Evolutionary conservation across 495 filamentous ascomycete species (phyloP).

Genomic region (Hypoxylon subgilvum): DNA sequence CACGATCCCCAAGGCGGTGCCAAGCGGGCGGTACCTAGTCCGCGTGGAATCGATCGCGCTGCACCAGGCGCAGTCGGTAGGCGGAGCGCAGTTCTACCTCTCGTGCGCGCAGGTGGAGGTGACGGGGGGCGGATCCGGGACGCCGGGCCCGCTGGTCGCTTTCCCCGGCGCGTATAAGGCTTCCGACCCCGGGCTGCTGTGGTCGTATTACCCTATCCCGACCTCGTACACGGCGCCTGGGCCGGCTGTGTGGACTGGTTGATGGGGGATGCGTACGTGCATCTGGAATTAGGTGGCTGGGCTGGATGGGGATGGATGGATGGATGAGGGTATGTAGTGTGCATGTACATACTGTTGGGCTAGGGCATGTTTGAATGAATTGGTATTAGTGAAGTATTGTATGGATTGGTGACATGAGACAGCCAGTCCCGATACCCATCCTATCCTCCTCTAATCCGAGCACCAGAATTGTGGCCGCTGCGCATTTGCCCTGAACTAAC

Average conservation of each 20-base stretch:
- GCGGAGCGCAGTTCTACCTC: slow-evolving; percentile 51
- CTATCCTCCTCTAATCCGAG: too few species aligned
- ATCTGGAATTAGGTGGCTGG: too few species aligned
- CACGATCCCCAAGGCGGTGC: slow-evolving; percentile 49
- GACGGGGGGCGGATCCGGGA: slow-evolving; percentile 45
- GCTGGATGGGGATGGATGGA: too few species aligned
- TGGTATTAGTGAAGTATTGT: too few species aligned
- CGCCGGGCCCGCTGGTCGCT: slow-evolving; percentile 38
- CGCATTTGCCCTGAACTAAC: too few species aligned
- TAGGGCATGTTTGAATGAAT: too few species aligned
- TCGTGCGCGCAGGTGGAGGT: slow-evolving; percentile 50
- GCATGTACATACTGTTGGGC: too few species aligned
- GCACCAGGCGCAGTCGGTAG: slow-evolving; percentile 46
- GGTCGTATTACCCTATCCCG: slow-evolving; percentile 40
- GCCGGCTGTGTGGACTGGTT: slow-evolving; percentile 44
- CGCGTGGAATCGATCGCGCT: slow-evolving; percentile 51
- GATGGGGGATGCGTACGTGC: neutral
- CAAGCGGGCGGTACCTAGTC: slow-evolving; percentile 49
- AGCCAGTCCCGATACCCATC: too few species aligned
- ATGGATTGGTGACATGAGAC: too few species aligned
- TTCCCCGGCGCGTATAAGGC: slow-evolving; percentile 48
- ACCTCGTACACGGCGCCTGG: slow-evolving; percentile 52
- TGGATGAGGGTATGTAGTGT: too few species aligned
- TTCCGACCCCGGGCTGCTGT: slow-evolving; percentile 45
- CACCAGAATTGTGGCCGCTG: too few species aligned